Evolutionary conservation across 2,329 filamentous ascomycete species (phyloP).

Genomic region (Colletotrichum spaethianum): DNA sequence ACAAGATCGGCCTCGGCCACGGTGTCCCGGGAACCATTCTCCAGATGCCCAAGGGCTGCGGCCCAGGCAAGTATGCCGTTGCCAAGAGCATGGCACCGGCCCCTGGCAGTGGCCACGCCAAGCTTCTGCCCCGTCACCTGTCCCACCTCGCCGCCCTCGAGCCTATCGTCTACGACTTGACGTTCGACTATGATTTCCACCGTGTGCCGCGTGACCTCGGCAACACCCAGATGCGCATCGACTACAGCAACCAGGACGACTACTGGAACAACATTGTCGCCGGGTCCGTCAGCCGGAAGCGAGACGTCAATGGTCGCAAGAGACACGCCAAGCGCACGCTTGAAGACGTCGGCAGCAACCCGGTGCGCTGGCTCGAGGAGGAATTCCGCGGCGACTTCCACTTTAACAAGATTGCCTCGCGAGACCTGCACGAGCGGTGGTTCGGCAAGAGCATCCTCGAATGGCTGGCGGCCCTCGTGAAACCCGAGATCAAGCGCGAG

Average conservation of each 20-base stretch:
- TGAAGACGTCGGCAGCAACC: conserved; percentile 48
- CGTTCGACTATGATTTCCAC: conserved; percentile 54
- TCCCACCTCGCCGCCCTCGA: conserved; percentile 2
- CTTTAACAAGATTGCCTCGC: conserved; percentile 44
- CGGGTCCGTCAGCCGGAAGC: neutral
- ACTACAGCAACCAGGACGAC: conserved; percentile 53
- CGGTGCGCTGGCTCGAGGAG: conserved; percentile 55
- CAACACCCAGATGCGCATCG: conserved; percentile 54
- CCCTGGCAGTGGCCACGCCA: neutral
- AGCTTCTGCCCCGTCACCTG: conserved; percentile 21
- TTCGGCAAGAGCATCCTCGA: neutral
- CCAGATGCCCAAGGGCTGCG: conserved; percentile 22
- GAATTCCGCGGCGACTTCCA: conserved; percentile 54
- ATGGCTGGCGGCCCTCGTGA: conserved; percentile 39
- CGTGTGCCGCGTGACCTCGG: conserved; percentile 50
- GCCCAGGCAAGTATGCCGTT: conserved; percentile 30
- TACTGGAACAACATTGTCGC: conserved; percentile 55
- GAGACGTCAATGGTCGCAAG: conserved; percentile 5
- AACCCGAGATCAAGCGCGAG: conserved; percentile 46
- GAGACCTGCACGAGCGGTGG: conserved; percentile 50
- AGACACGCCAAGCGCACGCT: conserved; percentile 47
- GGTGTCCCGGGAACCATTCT: conserved; percentile 32
- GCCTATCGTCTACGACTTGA: conserved; percentile 26
- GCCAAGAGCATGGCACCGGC: conserved; percentile 7
- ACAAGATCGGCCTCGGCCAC: conserved; percentile 15